phyloP scores from a whole-genome alignment of 2,329 filamentous ascomycete genomes.

The Colletotrichum sp. region DNA sequence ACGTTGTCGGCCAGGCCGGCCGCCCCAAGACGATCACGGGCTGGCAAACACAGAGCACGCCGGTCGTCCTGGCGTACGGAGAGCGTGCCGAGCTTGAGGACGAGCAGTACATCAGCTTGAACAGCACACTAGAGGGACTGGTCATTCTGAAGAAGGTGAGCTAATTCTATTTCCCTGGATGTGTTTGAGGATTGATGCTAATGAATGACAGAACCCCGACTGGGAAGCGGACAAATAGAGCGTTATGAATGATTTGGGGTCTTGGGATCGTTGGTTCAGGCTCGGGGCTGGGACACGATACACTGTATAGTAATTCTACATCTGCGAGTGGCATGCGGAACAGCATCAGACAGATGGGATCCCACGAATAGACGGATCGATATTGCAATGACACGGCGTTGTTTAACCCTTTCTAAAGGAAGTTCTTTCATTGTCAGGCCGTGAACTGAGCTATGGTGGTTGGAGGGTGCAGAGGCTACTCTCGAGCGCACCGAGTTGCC shows the following conservation, averaged over 20 bases:
- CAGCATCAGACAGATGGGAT: slow-evolving; percentile 14
- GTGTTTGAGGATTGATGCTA: not conserved
- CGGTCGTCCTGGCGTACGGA: slow-evolving; percentile 90
- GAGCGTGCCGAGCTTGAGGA: slow-evolving; percentile 97
- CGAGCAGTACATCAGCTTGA: slow-evolving; percentile 94
- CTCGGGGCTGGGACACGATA: slow-evolving; percentile 19
- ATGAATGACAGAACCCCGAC: slow-evolving; percentile 53
- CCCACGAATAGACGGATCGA: slow-evolving; percentile 19
- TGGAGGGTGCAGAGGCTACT: not conserved
- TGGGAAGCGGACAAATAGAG: slow-evolving; percentile 56
- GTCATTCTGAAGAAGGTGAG: slow-evolving; percentile 96
- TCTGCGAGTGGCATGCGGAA: slow-evolving; percentile 19
- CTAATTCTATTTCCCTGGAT: not conserved
- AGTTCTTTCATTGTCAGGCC: not conserved
- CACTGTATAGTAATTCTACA: slow-evolving; percentile 23
- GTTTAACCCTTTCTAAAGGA: not conserved
- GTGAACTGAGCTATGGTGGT: not conserved
- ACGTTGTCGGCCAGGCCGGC: slow-evolving; percentile 96
- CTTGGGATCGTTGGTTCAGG: slow-evolving; percentile 19
- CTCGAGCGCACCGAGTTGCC: not conserved
- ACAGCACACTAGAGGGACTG: slow-evolving; percentile 88
- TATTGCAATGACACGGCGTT: slow-evolving; percentile 12
- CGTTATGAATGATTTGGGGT: not conserved
- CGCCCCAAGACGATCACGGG: slow-evolving; percentile 98
- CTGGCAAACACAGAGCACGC: slow-evolving; percentile 99